Percentiles rank a stretch among this genome's conserved stretches.
Conservation (phyloP, 805 yeast genomes). For the Komagataella phaffii region DNA sequence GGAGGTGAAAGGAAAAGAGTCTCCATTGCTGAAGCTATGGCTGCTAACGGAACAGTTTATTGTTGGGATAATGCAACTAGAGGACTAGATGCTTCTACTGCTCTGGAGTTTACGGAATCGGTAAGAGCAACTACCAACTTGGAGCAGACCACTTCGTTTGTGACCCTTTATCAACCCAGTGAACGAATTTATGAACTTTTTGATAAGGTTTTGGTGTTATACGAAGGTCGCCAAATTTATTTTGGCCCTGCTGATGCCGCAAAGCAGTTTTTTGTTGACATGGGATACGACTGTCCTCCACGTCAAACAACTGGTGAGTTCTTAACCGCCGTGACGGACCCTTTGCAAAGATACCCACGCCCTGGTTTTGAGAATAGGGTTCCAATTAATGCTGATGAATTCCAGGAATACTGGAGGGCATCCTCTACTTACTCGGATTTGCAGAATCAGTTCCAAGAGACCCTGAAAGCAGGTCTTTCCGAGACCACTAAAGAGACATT, state of each 20-base stretch:
- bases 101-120: constrained; percentile 59
- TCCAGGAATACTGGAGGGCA: constrained; percentile 41
- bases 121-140: constrained; percentile 48
- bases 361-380: constrained; percentile 35
- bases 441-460: constrained; percentile 11
- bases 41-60: constrained; percentile 48
- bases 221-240: constrained; percentile 45
- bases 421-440: constrained; percentile 33
- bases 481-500: constrained; percentile 4
- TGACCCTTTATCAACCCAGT: constrained; percentile 59
- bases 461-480: constrained; percentile 9
- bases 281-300: constrained; percentile 53
- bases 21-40: constrained; percentile 65
- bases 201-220: constrained; percentile 46
- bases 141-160: constrained; percentile 39
- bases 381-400: constrained; percentile 52
- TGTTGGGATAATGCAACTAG: constrained; percentile 80
- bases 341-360: constrained; percentile 38
- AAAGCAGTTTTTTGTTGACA: constrained; percentile 38
- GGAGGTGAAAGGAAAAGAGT: constrained; percentile 86
- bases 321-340: constrained; percentile 57
- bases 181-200: constrained; percentile 50
- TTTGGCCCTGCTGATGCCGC: constrained; percentile 46
- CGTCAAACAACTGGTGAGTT: constrained; percentile 65
- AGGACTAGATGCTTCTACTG: constrained; percentile 79